Base-by-base conservation (phyloP, 139 green algal genomes). In the Microglena sp. region DNA sequence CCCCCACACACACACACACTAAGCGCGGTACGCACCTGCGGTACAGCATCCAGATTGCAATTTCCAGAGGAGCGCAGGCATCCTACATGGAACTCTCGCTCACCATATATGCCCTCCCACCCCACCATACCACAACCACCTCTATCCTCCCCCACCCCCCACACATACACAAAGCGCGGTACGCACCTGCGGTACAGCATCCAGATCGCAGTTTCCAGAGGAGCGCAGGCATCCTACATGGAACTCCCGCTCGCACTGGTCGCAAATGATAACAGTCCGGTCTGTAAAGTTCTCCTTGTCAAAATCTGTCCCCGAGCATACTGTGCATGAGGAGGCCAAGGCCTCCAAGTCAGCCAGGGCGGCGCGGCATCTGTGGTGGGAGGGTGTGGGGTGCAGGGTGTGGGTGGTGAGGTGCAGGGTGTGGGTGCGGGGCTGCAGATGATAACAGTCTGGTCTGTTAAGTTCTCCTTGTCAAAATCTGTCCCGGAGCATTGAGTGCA, bases 401-500 rank as follows among this genome's bases (percentile, higher is more conserved):
- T n/a, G n/a, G n/a, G n/a, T n/a, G n/a, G n/a, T n/a, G n/a, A n/a
- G n/a, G n/a, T n/a, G n/a, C n/a, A n/a, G n/a, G n/a, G n/a, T n/a
- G n/a, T n/a, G n/a, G n/a, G n/a, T n/a, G n/a, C n/a, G n/a, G n/a
- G 85, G 77, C 96, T 90, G 71, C 91, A 97, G 62, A 97, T 82
- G 54, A 97, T 86, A 45, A 96, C 90, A 33, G 91, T 97, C 73
- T 81, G 73, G 32, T 84, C 77, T 30, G 75, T 82, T 74, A 96
- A 97, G 53, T 71, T 80, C 46, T 83, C 89, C 5, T 63, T 69
- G 50, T 80, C 73, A 64, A 80, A 80, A 3, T 71, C 62, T 4
- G 67, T 50, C 28, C 64, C 46, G n/a, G n/a, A n/a, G n/a, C n/a
- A n/a, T n/a, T n/a, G n/a, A n/a, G n/a, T n/a, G n/a, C n/a, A n/a